Conservation (phyloP, 1,284 basidiomycete species). For the Ganoderma multipileum region DNA sequence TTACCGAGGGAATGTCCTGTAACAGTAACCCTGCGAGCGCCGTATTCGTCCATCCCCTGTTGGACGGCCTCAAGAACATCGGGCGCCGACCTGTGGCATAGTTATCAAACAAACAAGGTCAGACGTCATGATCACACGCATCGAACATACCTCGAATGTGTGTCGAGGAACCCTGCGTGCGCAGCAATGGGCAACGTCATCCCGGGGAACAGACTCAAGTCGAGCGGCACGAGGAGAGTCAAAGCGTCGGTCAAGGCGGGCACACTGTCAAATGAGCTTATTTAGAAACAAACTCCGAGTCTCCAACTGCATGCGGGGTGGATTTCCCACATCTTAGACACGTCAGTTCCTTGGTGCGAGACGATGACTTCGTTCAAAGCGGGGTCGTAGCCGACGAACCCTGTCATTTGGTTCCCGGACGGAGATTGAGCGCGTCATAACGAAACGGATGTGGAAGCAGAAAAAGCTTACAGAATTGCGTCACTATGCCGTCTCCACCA, state of each 20-base stretch:
- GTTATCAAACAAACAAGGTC: no score
- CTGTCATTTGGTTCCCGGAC: slow-evolving; percentile 17
- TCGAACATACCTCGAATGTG: slow-evolving; percentile 53
- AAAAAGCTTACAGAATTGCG: slow-evolving; percentile 54
- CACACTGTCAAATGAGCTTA: slow-evolving; percentile 27
- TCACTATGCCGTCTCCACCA: slow-evolving; percentile 60
- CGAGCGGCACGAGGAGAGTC: slow-evolving; percentile 34
- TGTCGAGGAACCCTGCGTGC: slow-evolving; percentile 61
- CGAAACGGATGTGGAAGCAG: not conserved
- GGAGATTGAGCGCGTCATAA: slow-evolving; percentile 1
- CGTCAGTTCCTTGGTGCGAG: slow-evolving; percentile 56
- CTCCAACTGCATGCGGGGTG: not conserved
- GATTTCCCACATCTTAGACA: slow-evolving; percentile 15
- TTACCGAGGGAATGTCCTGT: slow-evolving; percentile 51
- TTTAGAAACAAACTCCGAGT: not conserved
- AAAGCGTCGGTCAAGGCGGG: slow-evolving; percentile 44
- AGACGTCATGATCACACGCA: no score
- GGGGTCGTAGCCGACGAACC: slow-evolving; percentile 58
- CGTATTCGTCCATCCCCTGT: slow-evolving; percentile 36
- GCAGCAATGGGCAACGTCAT: slow-evolving; percentile 53
- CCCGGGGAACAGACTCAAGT: slow-evolving; percentile 59
- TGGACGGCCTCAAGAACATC: slow-evolving; percentile 45
- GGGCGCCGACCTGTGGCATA: slow-evolving; percentile 41
- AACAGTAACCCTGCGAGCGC: slow-evolving; percentile 40
- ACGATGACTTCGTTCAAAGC: slow-evolving; percentile 53